Evolutionary conservation across 495 filamentous ascomycete species (phyloP).

Genomic region (Symbiotaphrina buchneri): DNA sequence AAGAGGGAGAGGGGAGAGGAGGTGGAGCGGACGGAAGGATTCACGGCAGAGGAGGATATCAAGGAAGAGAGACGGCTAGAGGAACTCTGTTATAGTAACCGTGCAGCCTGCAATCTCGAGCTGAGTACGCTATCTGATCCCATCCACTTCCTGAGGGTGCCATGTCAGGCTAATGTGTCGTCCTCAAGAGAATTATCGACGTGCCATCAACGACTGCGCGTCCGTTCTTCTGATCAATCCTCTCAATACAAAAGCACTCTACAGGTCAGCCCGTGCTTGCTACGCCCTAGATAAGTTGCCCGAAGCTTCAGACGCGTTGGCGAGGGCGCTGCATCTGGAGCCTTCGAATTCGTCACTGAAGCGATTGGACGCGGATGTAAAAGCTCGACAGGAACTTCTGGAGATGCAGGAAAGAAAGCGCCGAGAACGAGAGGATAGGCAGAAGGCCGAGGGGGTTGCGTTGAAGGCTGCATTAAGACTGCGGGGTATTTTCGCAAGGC

Average conservation of each 20-base stretch:
- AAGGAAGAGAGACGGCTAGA: constrained; percentile 34
- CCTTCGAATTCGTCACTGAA: constrained; percentile 31
- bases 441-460: constrained; percentile 28
- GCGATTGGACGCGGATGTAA: constrained; percentile 7
- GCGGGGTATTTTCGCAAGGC: constrained; percentile 40
- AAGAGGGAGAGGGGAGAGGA: constrained; percentile 19
- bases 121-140: constrained; percentile 23
- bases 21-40: constrained; percentile 7
- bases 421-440: constrained; percentile 18
- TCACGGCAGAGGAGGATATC: constrained; percentile 23
- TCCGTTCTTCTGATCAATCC: constrained; percentile 57
- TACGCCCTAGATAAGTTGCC: constrained; percentile 45
- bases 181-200: constrained; percentile 54
- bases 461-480: constrained; percentile 50
- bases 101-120: constrained; percentile 68
- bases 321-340: constrained; percentile 47
- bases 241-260: constrained; percentile 59
- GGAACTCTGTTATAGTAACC: constrained; percentile 63
- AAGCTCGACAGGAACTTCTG: constrained; percentile 8
- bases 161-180: constrained; percentile 5
- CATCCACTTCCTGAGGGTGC: constrained; percentile 1
- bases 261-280: constrained; percentile 57
- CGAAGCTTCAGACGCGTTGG: constrained; percentile 57
- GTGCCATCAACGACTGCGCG: constrained; percentile 61
- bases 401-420: constrained; percentile 12